Conservation (phyloP, 371 early-diverging fungal species). For the Mucor mucedo region DNA sequence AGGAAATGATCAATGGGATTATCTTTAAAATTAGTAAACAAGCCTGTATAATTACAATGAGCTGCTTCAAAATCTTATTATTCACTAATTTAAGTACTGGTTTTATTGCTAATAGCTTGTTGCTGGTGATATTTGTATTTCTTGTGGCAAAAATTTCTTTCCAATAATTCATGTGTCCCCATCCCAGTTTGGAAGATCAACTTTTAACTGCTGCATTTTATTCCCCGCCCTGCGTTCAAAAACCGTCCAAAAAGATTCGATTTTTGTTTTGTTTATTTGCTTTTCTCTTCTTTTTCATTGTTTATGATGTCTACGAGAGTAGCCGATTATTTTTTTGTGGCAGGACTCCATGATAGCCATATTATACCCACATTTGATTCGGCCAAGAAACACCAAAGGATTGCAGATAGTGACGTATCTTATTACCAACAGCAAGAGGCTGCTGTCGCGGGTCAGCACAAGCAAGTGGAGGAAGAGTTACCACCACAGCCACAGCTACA, state of each 20-base stretch:
- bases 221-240: too few species aligned
- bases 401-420: slow-evolving; percentile 23
- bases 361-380: slow-evolving; percentile 40
- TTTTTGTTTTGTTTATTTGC: background rate
- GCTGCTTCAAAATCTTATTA: too few species aligned
- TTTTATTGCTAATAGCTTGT: too few species aligned
- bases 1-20: too few species aligned
- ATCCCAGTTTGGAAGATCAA: too few species aligned
- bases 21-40: too few species aligned
- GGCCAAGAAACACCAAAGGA: slow-evolving; percentile 31
- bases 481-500: background rate
- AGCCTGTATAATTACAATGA: too few species aligned
- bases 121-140: too few species aligned
- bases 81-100: too few species aligned
- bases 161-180: too few species aligned
- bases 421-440: slow-evolving; percentile 45
- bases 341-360: slow-evolving; percentile 48
- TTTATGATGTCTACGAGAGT: slow-evolving; percentile 4
- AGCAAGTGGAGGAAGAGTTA: background rate
- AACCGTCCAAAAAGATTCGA: background rate
- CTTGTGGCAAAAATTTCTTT: too few species aligned
- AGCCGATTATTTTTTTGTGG: slow-evolving; percentile 58
- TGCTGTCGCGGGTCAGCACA: slow-evolving; percentile 17
- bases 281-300: background rate
- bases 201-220: too few species aligned